A percentile compares a stretch with the other conserved stretches of the same genome.
Conservation (phyloP, 1,284 basidiomycete genomes). For the Leccinum holopus region DNA sequence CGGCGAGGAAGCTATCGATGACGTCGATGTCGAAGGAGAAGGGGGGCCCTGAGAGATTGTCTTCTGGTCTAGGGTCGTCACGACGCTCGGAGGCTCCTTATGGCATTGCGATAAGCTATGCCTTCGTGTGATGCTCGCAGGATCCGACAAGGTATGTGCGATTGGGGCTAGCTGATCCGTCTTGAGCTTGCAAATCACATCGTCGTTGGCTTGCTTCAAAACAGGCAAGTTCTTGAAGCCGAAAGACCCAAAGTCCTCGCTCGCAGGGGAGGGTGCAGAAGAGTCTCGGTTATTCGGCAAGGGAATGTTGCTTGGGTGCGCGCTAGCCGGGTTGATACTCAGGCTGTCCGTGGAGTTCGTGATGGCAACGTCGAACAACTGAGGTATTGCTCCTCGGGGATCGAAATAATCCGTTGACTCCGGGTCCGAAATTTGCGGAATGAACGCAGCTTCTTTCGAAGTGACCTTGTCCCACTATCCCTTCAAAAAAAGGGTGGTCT, state of each 20-base stretch:
- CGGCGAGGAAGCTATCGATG: slow-evolving; percentile 89
- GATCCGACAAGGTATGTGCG: slow-evolving; percentile 65
- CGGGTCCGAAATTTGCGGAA: slow-evolving; percentile 92
- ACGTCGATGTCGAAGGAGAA: slow-evolving; percentile 90
- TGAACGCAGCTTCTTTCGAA: slow-evolving; percentile 88
- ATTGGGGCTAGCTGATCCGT: slow-evolving; percentile 78
- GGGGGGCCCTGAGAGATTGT: slow-evolving; percentile 66
- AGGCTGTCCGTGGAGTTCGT: slow-evolving; percentile 51
- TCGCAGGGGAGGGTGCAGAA: slow-evolving; percentile 44
- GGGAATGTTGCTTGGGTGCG: slow-evolving; percentile 48
- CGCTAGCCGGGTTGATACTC: slow-evolving; percentile 40
- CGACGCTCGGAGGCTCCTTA: slow-evolving; percentile 75
- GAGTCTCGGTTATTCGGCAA: slow-evolving; percentile 45
- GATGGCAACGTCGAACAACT: slow-evolving; percentile 73
- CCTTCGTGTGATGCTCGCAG: slow-evolving; percentile 53
- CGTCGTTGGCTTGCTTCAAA: slow-evolving; percentile 98
- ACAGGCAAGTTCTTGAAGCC: slow-evolving; percentile 98
- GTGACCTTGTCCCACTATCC: slow-evolving; percentile 91
- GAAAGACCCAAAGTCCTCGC: slow-evolving; percentile 96
- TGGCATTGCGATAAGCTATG: slow-evolving; percentile 72
- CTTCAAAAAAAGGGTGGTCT: slow-evolving; percentile 82
- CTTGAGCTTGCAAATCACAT: slow-evolving; percentile 93
- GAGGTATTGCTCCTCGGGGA: slow-evolving; percentile 88
- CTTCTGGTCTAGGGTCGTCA: slow-evolving; percentile 66
- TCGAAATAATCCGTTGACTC: slow-evolving; percentile 99